Evolutionary conservation across 1,284 basidiomycete species (phyloP), one percentile per base, ranked within the genome.

Genomic region (Earliella scabrosa): DNA sequence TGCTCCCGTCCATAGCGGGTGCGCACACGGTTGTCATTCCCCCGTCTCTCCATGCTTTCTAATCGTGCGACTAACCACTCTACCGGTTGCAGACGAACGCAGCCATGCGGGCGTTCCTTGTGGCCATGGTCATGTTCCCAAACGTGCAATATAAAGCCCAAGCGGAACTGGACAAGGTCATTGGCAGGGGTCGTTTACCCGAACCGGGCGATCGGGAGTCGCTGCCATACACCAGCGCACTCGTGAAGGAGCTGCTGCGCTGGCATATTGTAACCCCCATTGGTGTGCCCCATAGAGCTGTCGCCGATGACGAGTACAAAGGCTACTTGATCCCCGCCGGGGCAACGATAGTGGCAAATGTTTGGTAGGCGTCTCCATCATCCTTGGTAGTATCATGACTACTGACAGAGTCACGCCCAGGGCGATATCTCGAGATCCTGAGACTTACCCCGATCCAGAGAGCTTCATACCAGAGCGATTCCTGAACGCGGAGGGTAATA

Each of bases 191-290:
- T 20, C 63, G 69, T 24, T 35, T 74, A 20, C 71, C 73, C 2
- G 64, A 56, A 8, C 68, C 71, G 41, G 61, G 63, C 5, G 72
- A 75, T 44, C 34, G 66, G 11, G 61, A 63, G 0, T 50, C 38
- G 2, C 55, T 74, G 13, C 71, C 72, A 0, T 75, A 73, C 54
- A 45, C 74, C 3, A 59, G 66, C 16, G 71, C 70, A 1, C 45
- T 71, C 10, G 57, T 73, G n/a, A 68, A 69, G 43, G 74, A 76
- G 32, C 36, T 45, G 24, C 48, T 36, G n/a, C 31, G 24, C 21
- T 54, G 45, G 64, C 32, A 31, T 21, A 13, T 18, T 11, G 39
- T 40, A 23, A 21, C 18, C 8, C 39, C 39, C 20, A n/a, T 20
- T 53, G 59, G 54, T 20, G 35, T 61, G 7, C 58, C 63, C 3